Conservation (phyloP, 129 eudicot genomes). For the Flaveria brownii region DNA sequence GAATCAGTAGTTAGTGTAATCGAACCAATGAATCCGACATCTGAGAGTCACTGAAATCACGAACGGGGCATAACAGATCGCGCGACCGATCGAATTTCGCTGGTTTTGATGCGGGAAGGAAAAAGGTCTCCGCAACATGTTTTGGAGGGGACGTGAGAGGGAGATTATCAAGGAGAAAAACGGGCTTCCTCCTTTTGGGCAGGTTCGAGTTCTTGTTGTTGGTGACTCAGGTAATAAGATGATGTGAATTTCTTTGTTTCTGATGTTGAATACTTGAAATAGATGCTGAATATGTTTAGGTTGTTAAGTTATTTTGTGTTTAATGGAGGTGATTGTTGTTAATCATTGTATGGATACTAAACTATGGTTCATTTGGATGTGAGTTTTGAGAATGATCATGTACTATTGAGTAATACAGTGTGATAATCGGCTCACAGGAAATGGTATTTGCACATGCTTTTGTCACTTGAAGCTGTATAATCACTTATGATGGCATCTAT, state of each 20-base stretch:
- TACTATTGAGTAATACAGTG: not conserved
- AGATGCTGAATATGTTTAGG: not conserved
- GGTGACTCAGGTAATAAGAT: constrained; percentile 25
- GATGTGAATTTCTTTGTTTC: not conserved
- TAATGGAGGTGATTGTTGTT: not conserved
- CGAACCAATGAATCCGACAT: not conserved
- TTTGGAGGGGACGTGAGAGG: constrained; percentile 33
- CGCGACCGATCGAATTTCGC: not conserved
- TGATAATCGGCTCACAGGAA: not conserved
- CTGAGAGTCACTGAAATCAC: too few species aligned
- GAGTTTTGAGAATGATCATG: not conserved
- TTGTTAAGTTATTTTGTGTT: not conserved
- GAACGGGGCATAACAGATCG: not conserved
- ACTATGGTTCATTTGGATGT: not conserved
- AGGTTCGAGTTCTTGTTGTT: constrained; percentile 29
- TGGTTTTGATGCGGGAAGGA: constrained; percentile 9
- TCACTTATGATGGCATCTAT: not conserved
- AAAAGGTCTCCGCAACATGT: constrained; percentile 12
- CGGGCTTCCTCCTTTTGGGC: constrained; percentile 24
- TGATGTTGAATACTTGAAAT: not conserved
- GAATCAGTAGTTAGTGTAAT: not conserved
- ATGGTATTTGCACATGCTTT: not conserved
- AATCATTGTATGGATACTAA: not conserved
- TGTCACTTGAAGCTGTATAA: not conserved
- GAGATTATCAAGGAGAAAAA: constrained; percentile 16